phyloP scores from a whole-genome alignment of 1,284 basidiomycete genomes.

The Tetrapyrgos nigripes region DNA sequence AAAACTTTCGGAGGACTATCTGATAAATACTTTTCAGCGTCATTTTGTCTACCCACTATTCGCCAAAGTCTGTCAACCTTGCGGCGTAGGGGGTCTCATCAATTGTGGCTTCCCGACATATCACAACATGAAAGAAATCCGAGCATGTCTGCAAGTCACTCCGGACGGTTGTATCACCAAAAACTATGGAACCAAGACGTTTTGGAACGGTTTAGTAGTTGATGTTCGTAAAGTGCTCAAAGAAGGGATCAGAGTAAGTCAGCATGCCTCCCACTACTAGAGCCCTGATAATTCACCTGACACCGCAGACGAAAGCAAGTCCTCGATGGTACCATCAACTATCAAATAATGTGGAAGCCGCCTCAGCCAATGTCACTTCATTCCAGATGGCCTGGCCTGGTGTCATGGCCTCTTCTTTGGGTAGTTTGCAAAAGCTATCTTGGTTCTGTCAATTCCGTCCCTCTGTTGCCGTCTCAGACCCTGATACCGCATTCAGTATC shows the following conservation, averaged over 20 bases:
- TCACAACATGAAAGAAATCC: background rate
- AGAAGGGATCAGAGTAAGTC: background rate
- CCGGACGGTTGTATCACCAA: background rate
- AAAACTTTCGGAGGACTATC: background rate
- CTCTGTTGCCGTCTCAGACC: background rate
- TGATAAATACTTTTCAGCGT: background rate
- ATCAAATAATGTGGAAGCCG: background rate
- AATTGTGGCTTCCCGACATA: background rate
- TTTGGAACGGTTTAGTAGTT: background rate
- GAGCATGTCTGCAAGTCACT: background rate
- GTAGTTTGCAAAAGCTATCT: background rate
- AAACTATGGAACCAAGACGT: background rate
- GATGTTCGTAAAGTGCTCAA: background rate
- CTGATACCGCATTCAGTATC: background rate
- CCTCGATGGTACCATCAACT: background rate
- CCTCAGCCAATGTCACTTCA: background rate
- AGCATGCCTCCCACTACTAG: background rate
- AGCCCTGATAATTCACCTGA: background rate
- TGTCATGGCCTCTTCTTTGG: slow-evolving; percentile 2
- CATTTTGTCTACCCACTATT: background rate
- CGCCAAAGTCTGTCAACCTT: background rate
- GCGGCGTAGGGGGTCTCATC: background rate
- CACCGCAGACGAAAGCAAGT: background rate
- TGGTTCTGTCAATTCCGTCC: background rate
- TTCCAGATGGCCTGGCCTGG: background rate